phyloP scores from a whole-genome alignment of 208 protist genomes.

The Leishmania arabica region DNA sequence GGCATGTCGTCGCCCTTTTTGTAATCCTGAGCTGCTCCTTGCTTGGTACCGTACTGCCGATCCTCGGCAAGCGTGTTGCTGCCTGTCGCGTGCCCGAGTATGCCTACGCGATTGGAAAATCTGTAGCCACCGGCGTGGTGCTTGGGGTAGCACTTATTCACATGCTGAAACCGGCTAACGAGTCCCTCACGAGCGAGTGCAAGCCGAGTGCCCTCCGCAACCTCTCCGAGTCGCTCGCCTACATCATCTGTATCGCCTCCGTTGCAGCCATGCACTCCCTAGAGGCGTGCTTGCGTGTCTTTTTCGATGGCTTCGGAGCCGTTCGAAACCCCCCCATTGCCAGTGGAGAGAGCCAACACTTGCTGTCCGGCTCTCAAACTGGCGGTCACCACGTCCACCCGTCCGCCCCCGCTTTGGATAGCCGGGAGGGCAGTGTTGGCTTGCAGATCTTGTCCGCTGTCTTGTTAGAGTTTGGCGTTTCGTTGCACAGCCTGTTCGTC shows the following conservation, averaged over 20 bases:
- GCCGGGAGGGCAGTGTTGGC: background rate
- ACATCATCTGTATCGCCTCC: conserved; percentile 36
- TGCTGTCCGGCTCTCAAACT: conserved; percentile 17
- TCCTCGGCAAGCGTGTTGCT: conserved; percentile 45
- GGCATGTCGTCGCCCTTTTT: conserved; percentile 26
- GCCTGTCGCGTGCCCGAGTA: conserved; percentile 38
- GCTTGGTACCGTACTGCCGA: conserved; percentile 44
- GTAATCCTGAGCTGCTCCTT: conserved; percentile 30
- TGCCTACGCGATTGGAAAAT: conserved; percentile 55
- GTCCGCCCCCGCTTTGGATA: conserved; percentile 1
- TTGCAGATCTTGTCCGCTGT: conserved; percentile 37
- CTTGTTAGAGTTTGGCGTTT: conserved; percentile 59
- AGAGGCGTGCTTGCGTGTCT: conserved; percentile 26
- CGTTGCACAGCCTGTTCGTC: conserved; percentile 73
- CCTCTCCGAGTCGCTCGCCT: conserved; percentile 23
- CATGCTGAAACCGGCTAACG: conserved; percentile 45
- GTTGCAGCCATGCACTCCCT: conserved; percentile 42
- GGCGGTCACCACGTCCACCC: conserved; percentile 8
- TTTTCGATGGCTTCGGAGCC: conserved; percentile 3
- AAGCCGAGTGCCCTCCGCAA: conserved; percentile 14
- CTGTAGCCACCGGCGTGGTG: conserved; percentile 58
- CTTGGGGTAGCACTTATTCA: conserved; percentile 56
- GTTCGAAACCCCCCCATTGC: background rate
- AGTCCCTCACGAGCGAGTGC: conserved; percentile 34
- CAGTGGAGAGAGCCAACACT: conserved; percentile 24